Base-by-base conservation (phyloP, 306 rosid genomes). In the Ormosia semicastrata region DNA sequence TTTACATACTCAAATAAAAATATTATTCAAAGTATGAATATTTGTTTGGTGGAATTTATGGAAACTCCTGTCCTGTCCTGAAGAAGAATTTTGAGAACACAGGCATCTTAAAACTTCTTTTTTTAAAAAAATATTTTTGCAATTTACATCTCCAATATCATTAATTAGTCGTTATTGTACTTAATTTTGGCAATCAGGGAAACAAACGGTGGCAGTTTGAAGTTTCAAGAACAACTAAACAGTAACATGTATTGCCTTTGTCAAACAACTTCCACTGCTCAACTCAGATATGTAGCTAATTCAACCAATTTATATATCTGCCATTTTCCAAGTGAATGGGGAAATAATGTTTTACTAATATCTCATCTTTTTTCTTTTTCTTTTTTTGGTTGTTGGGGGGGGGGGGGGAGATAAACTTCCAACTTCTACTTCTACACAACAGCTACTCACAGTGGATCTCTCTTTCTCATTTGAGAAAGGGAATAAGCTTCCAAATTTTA, bases 301-400 rank as follows among this genome's bases (percentile, higher is more conserved):
- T 34, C 64, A 59, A 47, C 41, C 69, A 18, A 66, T 66, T 66
- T 65, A 39, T 29, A 65, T 10, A 13, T 44, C 50, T 36, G 65
- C 67, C 81, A 66, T 57, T 46, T 76, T 57, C 85, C 36, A 54
- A 81, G 37, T 1, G 29, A 56, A 43, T 17, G 44, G 76, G 54
- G 29, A 46, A 56, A 40, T 65, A 66, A 82, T 66, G 85, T 34
- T 78, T 13, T 49, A 46, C 47, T 34, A 57, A 75, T 67, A 67
- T 75, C 75, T 72, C 46, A 33, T 57, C 39, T 54, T n/a, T 1
- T 5, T 2, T 36, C 12, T 68, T 47, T 44, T 47, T 1, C 10
- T 2, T 36, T 29, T 68, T 47, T 44, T 47, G 7, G 9, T 0
- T 0, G 24, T 24, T 24, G 5, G 33, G 4, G 6, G 3, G n/a